Conservation (phyloP, 768 basidiomycete genomes). For the Auriscalpium orientale region DNA sequence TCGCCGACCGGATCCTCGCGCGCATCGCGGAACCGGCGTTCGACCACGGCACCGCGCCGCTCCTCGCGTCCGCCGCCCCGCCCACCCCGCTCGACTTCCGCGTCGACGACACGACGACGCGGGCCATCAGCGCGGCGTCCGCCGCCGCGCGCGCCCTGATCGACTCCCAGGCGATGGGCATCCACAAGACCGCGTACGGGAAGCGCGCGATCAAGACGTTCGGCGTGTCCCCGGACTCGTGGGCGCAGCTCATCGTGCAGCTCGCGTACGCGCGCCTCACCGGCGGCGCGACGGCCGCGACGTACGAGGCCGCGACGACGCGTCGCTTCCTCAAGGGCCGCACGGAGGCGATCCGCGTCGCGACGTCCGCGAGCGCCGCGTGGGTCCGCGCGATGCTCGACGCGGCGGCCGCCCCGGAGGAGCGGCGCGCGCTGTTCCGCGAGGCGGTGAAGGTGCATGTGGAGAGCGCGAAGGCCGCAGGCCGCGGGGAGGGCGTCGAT, state of each 20-base stretch:
- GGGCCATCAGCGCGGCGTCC: constrained; percentile 53
- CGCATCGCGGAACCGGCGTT: constrained; percentile 53
- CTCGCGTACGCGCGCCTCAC: constrained; percentile 76
- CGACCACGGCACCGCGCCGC: constrained; percentile 41
- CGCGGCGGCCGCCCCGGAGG: constrained; percentile 27
- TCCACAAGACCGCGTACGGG: constrained; percentile 68
- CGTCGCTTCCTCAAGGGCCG: constrained; percentile 82
- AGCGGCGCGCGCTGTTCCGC: constrained; percentile 46
- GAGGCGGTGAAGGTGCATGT: constrained; percentile 61
- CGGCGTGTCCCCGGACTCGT: constrained; percentile 88
- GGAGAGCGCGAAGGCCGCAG: constrained; percentile 54
- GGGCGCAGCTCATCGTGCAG: constrained; percentile 91
- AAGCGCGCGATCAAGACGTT: constrained; percentile 82
- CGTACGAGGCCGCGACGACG: constrained; percentile 95
- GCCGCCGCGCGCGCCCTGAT: constrained; percentile 49
- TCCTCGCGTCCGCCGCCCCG: constrained; percentile 12
- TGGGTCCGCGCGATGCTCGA: constrained; percentile 77
- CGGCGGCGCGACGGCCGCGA: constrained; percentile 41
- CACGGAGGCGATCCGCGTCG: constrained; percentile 89
- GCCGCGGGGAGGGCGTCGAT: constrained; percentile 72
- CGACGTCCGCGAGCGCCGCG: constrained; percentile 65
- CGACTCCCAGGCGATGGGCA: constrained; percentile 54
- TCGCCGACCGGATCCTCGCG: constrained; percentile 64
- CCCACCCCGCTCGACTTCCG: constrained; percentile 61
- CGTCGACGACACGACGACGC: constrained; percentile 36